phyloP scores from a whole-genome alignment of 768 basidiomycete species.

The Sarcomyxa edulis region DNA sequence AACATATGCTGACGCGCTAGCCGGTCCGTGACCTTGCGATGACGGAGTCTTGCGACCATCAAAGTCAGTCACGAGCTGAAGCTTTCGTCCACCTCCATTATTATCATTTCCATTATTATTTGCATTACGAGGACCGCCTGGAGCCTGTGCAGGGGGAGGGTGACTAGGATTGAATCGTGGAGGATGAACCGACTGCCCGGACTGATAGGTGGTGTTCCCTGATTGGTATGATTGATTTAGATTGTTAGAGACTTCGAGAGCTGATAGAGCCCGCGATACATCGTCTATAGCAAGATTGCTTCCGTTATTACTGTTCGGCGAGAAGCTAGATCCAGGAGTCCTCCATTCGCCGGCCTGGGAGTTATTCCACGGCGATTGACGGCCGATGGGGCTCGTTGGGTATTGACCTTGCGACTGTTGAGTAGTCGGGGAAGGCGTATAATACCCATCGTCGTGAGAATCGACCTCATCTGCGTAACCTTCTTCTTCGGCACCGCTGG shows the following conservation, averaged over 20 bases:
- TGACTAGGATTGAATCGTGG: conserved; percentile 62
- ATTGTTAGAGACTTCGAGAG: conserved; percentile 54
- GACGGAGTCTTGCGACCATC: conserved; percentile 63
- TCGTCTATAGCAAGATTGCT: conserved; percentile 57
- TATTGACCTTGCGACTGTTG: conserved; percentile 31
- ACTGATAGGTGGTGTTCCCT: conserved; percentile 24
- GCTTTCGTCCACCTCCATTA: conserved; percentile 32
- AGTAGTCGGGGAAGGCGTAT: conserved; percentile 17
- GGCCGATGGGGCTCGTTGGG: conserved; percentile 53
- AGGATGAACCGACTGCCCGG: conserved; percentile 54
- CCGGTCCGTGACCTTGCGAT: conserved; percentile 40
- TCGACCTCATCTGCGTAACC: conserved; percentile 32
- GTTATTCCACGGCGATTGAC: conserved; percentile 59
- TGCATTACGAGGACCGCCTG: conserved; percentile 29
- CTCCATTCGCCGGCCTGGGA: conserved; percentile 59
- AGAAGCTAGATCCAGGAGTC: conserved; percentile 20
- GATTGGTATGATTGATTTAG: conserved; percentile 22
- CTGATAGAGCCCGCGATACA: conserved; percentile 66
- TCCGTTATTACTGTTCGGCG: conserved; percentile 19
- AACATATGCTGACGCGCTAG: conserved; percentile 41
- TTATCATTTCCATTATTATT: conserved; percentile 30
- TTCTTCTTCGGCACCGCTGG: conserved; percentile 52
- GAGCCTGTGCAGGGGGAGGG: conserved; percentile 40
- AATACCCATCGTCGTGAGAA: conserved; percentile 1
- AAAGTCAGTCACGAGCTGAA: conserved; percentile 57